These are phyloP conservation scores for Torulaspora gathmanii DNA, from an alignment of 805 yeast species.

Conservation along the genomic window DNA sequence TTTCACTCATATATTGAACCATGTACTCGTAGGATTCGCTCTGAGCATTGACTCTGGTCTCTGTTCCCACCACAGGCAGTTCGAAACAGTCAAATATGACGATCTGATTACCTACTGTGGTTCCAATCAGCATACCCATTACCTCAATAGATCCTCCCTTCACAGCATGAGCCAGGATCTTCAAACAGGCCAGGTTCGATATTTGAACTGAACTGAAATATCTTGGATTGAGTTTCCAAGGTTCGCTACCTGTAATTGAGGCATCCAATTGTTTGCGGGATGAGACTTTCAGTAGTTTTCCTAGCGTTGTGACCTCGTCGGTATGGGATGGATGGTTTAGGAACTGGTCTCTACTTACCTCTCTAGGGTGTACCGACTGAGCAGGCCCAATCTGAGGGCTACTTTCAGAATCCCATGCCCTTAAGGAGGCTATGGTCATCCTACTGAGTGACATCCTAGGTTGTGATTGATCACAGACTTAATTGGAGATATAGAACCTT, in stretches of 20 bases:
- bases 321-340: constrained; percentile 1
- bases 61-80: constrained; percentile 93
- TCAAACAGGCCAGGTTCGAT: constrained; percentile 65
- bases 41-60: constrained; percentile 91
- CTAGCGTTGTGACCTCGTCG: constrained; percentile 5
- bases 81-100: constrained; percentile 78
- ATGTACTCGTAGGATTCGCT: constrained; percentile 92
- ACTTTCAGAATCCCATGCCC: background rate
- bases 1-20: constrained; percentile 67
- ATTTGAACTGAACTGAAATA: constrained; percentile 35
- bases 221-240: constrained; percentile 11
- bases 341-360: background rate
- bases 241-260: constrained; percentile 1
- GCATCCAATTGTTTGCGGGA: background rate
- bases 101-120: constrained; percentile 49
- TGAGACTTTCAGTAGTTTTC: background rate
- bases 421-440: constrained; percentile 9
- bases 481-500: too few relatives aligned
- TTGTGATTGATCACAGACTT: background rate
- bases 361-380: background rate
- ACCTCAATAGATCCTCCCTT: constrained; percentile 84
- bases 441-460: constrained; percentile 6
- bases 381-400: background rate
- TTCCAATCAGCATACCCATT: constrained; percentile 93
- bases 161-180: constrained; percentile 76